Evolutionary conservation across 2,329 filamentous ascomycete species (phyloP).

Genomic region (Byssochlamys sp.): DNA sequence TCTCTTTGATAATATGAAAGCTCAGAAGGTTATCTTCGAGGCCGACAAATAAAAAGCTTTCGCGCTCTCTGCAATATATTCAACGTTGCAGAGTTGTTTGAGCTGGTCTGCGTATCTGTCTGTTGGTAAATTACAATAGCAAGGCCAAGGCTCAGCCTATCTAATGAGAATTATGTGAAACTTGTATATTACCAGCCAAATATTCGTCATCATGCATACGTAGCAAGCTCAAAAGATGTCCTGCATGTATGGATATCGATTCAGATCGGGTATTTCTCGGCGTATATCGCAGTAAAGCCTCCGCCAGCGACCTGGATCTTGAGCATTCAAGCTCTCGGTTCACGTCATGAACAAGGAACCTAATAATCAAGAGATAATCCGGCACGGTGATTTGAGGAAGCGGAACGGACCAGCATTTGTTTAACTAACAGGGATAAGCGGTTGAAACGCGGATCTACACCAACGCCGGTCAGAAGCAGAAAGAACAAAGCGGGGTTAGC

Average conservation of each 20-base stretch:
- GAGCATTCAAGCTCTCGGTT: neutral
- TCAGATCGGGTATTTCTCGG: neutral
- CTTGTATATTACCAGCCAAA: neutral
- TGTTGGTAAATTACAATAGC: neutral
- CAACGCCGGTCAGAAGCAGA: neutral
- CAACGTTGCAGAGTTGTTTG: neutral
- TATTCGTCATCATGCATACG: neutral
- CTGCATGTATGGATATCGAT: neutral
- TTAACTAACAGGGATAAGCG: neutral
- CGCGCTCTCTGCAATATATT: neutral
- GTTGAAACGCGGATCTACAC: neutral
- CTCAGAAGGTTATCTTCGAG: constrained; percentile 63
- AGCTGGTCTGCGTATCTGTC: neutral
- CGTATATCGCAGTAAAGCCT: neutral
- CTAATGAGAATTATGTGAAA: neutral
- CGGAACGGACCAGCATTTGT: neutral
- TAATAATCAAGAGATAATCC: neutral
- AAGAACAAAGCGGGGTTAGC: neutral
- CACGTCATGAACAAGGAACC: neutral
- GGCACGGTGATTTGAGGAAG: neutral
- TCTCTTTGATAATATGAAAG: constrained; percentile 63
- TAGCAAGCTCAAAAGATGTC: neutral
- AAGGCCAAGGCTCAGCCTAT: neutral
- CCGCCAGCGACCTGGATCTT: neutral
- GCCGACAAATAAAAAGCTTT: constrained; percentile 24